Evolutionary conservation across 2,329 filamentous ascomycete species (phyloP).

Genomic region (Trichoderma breve): DNA sequence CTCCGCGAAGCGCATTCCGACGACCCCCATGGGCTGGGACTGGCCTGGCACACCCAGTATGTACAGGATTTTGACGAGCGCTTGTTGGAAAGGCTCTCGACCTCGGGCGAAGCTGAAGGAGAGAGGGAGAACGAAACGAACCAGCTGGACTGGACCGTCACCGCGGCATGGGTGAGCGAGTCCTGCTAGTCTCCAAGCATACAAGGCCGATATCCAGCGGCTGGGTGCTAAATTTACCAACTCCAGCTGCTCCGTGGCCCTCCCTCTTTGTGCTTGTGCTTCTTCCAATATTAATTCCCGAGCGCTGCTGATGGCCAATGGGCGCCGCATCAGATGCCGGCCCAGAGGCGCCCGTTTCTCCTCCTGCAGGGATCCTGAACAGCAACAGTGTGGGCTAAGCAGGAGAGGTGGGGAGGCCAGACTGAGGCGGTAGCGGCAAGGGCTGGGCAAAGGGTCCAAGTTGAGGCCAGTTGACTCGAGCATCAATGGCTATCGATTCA

Average conservation of each 20-base stretch:
- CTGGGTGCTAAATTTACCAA: slow-evolving; percentile 6
- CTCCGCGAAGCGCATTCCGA: slow-evolving; percentile 22
- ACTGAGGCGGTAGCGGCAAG: slow-evolving; percentile 20
- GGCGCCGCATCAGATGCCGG: slow-evolving; percentile 13
- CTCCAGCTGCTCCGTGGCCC: neutral
- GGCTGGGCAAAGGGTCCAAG: slow-evolving; percentile 6
- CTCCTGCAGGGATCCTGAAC: slow-evolving; percentile 27
- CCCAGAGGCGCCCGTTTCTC: slow-evolving; percentile 21
- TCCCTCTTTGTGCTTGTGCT: neutral
- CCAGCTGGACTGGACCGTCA: neutral
- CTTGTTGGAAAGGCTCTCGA: neutral
- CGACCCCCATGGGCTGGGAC: slow-evolving; percentile 1
- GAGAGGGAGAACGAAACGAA: neutral
- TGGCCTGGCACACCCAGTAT: neutral
- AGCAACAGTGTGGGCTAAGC: slow-evolving; percentile 21
- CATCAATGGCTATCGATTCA: slow-evolving; percentile 1
- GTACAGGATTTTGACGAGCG: neutral
- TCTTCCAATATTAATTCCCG: slow-evolving; percentile 8
- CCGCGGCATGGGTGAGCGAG: neutral
- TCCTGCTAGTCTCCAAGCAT: neutral
- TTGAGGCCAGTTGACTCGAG: neutral
- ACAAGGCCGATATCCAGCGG: neutral
- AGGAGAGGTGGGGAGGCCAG: slow-evolving; percentile 17
- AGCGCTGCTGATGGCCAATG: slow-evolving; percentile 23
- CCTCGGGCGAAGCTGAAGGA: neutral